Evolutionary conservation across 768 basidiomycete species (phyloP), one percentile per base, ranked within the genome.

Genomic region (Lyophyllum semitale): DNA sequence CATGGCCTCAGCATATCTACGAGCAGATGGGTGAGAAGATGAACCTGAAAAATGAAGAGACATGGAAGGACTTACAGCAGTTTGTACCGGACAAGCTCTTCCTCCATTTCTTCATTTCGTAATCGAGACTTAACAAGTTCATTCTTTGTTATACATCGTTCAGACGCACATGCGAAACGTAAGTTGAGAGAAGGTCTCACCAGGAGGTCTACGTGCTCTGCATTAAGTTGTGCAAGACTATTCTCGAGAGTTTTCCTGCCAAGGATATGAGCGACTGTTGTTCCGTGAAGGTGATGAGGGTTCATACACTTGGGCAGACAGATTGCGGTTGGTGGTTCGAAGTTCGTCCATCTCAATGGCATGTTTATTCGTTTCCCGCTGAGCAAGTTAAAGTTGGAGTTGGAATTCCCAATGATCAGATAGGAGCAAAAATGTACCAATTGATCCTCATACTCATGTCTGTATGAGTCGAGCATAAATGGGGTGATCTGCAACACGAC

Each of bases 81-180:
- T 73, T 97, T 97, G 74, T 97, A 98, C 38, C 90, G 85, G 35
- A 99, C 95, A 17, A 99, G 83, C 69, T 98, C 93, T 54, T 86
- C 82, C 70, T 98, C 97, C 56, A 96, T 79, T 68, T 98, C 95
- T 68, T 99, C 96, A 61, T 92, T 91, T 56, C 88, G 85, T 37
- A 98, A 73, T 48, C 95, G 84, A 54, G 88, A 81, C 76, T 87
- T 92, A 3, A 98, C 97, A 3, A 98, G 82, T 67, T 96, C 89
- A 62, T 95, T 93, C 91, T 93, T 41, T n/a, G 52, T 32, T 8
- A 44, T 23, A 18, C 13, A 18, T 38, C 37, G 13, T 37, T 45
- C 18, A 45, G 33, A 56, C 33, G 8, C 23, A 49, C 8, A 4
- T 51, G 2, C 33, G 3, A 13, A 30, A 30, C 20, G 54, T 22